phyloP scores from a whole-genome alignment of 169 alveolate genomes.

The Plasmodium coatneyi region DNA sequence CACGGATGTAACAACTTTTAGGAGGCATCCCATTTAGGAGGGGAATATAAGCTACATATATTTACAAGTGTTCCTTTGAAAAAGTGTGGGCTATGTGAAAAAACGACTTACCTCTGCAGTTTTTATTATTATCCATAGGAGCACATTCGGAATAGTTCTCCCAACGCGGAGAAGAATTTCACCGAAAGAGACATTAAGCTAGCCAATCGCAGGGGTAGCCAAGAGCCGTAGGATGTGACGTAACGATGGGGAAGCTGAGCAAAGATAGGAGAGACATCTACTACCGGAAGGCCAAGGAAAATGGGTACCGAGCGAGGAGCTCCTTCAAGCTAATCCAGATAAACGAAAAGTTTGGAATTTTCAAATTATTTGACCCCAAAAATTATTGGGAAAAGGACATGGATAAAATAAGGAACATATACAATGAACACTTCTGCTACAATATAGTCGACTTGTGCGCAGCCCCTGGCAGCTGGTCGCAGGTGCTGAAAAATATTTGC shows the following conservation, averaged over 20 bases:
- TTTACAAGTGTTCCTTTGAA: neutral
- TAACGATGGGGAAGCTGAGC: slow-evolving; percentile 91
- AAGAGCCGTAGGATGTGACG: neutral
- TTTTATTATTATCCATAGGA: neutral
- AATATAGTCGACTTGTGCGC: slow-evolving; percentile 98
- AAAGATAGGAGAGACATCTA: slow-evolving; percentile 96
- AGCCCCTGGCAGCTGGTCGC: slow-evolving; percentile 99
- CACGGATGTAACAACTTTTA: neutral
- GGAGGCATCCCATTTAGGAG: neutral
- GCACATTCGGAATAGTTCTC: neutral
- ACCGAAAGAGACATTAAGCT: neutral
- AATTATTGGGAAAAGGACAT: slow-evolving; percentile 22
- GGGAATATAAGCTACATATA: neutral
- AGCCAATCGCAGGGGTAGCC: neutral
- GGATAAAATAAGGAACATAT: slow-evolving; percentile 38
- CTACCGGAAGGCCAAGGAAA: slow-evolving; percentile 97
- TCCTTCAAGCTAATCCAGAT: slow-evolving; percentile 96
- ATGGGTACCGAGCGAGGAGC: slow-evolving; percentile 97
- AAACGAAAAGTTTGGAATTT: slow-evolving; percentile 92
- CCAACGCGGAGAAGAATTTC: neutral
- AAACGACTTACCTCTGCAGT: neutral
- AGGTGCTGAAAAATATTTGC: slow-evolving; percentile 85
- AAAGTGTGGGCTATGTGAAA: neutral
- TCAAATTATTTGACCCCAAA: slow-evolving; percentile 72
- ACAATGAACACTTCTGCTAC: slow-evolving; percentile 75